Evolutionary conservation across 768 basidiomycete species (phyloP).

Genomic region (Phaeolepiota aurea): DNA sequence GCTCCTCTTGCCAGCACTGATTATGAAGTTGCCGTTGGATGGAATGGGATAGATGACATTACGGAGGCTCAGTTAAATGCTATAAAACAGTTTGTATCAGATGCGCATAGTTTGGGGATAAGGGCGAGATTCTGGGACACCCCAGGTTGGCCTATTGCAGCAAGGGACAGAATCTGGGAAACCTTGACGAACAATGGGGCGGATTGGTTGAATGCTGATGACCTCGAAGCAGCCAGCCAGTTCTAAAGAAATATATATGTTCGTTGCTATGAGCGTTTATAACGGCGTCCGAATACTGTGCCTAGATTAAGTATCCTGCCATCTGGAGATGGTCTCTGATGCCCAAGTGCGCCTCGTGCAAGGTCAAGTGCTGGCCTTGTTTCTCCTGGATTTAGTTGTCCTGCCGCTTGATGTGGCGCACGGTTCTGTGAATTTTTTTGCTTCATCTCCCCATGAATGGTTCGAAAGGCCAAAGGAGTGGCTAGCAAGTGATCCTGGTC

Average conservation of each 20-base stretch:
- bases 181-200: conserved; percentile 31
- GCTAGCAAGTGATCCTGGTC: conserved; percentile 62
- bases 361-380: conserved; percentile 44
- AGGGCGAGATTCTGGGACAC: conserved; percentile 46
- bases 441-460: conserved; percentile 35
- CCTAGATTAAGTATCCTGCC: conserved; percentile 17
- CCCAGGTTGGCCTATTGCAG: conserved; percentile 37
- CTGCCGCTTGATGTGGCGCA: conserved; percentile 33
- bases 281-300: conserved; percentile 22
- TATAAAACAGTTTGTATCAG: conserved; percentile 29
- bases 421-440: conserved; percentile 20
- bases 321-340: conserved; percentile 13
- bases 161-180: conserved; percentile 35
- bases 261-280: conserved; percentile 15
- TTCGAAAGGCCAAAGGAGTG: conserved; percentile 44
- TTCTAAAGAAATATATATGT: conserved; percentile 16
- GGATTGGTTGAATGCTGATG: conserved; percentile 47
- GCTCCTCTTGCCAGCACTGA: conserved; percentile 45
- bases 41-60: conserved; percentile 37
- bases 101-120: conserved; percentile 36
- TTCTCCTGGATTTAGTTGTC: conserved; percentile 52
- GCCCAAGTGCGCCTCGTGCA: conserved; percentile 43
- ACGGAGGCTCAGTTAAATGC: conserved; percentile 27
- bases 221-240: conserved; percentile 30
- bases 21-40: conserved; percentile 34